Base-by-base conservation (phyloP, 192 early-diverging fungal genomes). In the Lobosporangium transversale region DNA sequence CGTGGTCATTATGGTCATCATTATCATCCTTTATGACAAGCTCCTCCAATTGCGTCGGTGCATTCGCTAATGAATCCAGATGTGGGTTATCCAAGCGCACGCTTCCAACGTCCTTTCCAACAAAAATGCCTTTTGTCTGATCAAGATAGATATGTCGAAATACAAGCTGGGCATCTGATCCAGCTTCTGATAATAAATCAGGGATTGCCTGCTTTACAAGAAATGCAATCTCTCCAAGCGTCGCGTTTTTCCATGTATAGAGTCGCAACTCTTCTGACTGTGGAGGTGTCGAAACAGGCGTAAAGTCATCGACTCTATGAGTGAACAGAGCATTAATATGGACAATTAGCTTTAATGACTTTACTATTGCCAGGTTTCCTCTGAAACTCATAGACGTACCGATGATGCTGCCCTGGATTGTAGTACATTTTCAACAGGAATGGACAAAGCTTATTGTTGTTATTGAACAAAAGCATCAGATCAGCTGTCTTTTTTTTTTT, bases 191-290 rank as follows among this genome's bases (percentile, higher is more conserved):
- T 4, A 70, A 31, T 20, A 65, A 9, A 32, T 75, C 57, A 1
- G 70, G 70, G 49, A 75, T 64, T 0, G 70, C 70, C 50, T 75
- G 62, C 42, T 75, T 52, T 32, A 75, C 57, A 4, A 65, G 26
- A 0, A 53, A 61, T 0, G 70, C 30, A 18, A 75, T 66, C 43
- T 75, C 70, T 15, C 70, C 70, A 24, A 75, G n/a, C 31, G 70
- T 75, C 17, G 70, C 70, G 23, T 75, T 59, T 29, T 75, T 75
- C 70, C 70, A 75, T 31, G 70, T 75, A 44, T 75, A 75, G 4
- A 75, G 49, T 20, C 57, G 62, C 2, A 75, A 50, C 54, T 75
- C 70, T 44, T 31, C 36, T 6, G 69, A 58, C 43, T 47, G 33
- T 0, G 69, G 47, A 18, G 69, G 69, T 0, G 60, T 63, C 1